Evolutionary conservation across 192 early-diverging fungal species (phyloP), one percentile per base, ranked within the genome.

Genomic region (Linnemannia elongata): DNA sequence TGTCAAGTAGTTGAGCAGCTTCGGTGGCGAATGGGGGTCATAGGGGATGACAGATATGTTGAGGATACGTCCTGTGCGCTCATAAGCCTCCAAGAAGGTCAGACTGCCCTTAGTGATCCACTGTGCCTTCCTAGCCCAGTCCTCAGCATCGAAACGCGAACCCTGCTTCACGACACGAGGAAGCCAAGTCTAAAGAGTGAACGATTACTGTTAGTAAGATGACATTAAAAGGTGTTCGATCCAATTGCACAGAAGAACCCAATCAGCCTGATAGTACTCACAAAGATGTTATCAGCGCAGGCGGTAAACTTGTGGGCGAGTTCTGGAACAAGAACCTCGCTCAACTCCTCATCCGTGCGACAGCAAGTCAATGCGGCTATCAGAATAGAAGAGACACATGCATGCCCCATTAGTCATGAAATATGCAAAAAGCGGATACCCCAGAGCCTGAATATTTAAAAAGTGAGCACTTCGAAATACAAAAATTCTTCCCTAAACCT

Each of bases 21-120:
- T 96, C 27, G 94, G 93, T 68, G 95, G 93, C 24, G 95, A 93
- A 78, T 94, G 93, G 6, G 93, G 89, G 78, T 96, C 95, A 70
- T 91, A 93, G 0, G 95, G 92, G 30, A 95, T 92, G 33, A 97
- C 95, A 10, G 96, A 93, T 57, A 98, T 95, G 89, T 96, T 97
- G 38, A 98, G 93, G 18, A 97, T 91, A 69, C 95, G 90, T 15
- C 98, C 98, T 0, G 98, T 98, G 69, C 94, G 86, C 75, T 93
- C 92, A 88, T 97, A 97, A 0, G 98, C 98, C 89, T 99, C 98
- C 60, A 91, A 79, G 79, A 99, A 99, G 1, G 98, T 99, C 83
- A 96, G 81, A 27, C 94, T 93, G 13, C 96, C 97, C 74, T 91
- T 92, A 17, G 93, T 94, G 45, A 94, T 88, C 92, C 94, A 93